These are phyloP conservation scores for Carnegiea gigantea DNA, from an alignment of 179 eudicot genomes.

Conservation along the genomic window DNA sequence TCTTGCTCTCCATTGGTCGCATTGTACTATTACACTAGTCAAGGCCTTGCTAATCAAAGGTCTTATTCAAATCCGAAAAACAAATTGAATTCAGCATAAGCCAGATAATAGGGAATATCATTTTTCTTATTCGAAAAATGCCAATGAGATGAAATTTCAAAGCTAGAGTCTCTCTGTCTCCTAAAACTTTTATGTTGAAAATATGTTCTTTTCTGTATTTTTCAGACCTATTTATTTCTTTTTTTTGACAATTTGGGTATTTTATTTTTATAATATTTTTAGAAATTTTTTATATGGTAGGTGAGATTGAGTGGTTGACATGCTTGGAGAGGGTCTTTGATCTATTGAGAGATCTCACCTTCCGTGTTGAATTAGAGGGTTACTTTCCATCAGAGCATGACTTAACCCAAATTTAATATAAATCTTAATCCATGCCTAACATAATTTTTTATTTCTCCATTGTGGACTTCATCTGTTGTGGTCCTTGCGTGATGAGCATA, in stretches of 20 bases:
- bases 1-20: background rate
- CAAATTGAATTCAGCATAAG: no score
- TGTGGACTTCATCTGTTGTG: background rate
- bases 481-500: conserved; percentile 1
- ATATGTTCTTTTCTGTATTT: background rate
- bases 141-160: background rate
- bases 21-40: background rate
- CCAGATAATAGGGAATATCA: background rate
- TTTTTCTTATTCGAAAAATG: background rate
- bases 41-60: background rate
- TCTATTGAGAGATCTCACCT: background rate
- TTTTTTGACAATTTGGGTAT: background rate
- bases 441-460: background rate
- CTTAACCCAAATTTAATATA: background rate
- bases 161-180: background rate
- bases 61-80: no score
- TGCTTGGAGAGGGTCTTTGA: background rate
- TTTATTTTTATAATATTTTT: background rate
- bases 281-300: background rate
- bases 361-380: background rate
- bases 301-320: background rate
- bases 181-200: background rate
- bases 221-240: background rate
- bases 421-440: background rate
- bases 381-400: background rate